Percentiles rank a stretch among this genome's conserved stretches.
Evolutionary conservation across 768 basidiomycete species (phyloP).

Genomic region (Pleurotus pulmonarius): DNA sequence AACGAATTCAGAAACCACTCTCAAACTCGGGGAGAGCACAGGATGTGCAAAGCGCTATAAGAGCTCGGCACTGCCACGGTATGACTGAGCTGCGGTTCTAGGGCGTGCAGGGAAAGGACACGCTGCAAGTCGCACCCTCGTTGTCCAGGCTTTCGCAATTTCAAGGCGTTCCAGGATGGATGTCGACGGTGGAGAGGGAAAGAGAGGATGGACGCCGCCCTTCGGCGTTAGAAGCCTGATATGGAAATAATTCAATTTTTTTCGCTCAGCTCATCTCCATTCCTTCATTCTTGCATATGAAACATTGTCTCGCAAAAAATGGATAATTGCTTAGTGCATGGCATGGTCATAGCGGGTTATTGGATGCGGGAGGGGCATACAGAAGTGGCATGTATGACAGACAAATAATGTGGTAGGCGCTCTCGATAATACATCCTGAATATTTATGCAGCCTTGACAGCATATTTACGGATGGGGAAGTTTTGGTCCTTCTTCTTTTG

Average conservation of each 20-base stretch:
- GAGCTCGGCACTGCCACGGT: neutral
- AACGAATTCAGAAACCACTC: neutral
- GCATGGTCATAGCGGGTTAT: conserved; percentile 5
- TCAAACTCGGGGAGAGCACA: conserved; percentile 7
- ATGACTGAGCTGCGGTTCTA: neutral
- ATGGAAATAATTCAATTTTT: neutral
- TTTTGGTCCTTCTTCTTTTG: conserved; percentile 93
- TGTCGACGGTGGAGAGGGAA: neutral
- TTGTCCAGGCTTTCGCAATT: neutral
- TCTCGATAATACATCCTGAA: conserved; percentile 5
- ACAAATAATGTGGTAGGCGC: conserved; percentile 3
- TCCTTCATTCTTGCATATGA: neutral
- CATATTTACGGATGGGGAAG: conserved; percentile 92
- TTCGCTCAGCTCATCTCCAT: neutral
- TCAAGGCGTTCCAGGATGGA: neutral
- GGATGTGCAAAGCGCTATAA: conserved; percentile 1
- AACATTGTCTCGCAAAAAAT: neutral
- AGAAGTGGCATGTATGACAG: neutral
- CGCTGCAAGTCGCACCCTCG: neutral
- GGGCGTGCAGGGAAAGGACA: neutral
- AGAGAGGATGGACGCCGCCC: neutral
- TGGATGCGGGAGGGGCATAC: conserved; percentile 2
- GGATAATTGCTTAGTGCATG: neutral
- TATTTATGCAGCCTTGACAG: conserved; percentile 78
- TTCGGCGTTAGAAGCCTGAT: conserved; percentile 2